Conservation (phyloP, 1,284 basidiomycete species). For the Boletus hoseneyae region DNA sequence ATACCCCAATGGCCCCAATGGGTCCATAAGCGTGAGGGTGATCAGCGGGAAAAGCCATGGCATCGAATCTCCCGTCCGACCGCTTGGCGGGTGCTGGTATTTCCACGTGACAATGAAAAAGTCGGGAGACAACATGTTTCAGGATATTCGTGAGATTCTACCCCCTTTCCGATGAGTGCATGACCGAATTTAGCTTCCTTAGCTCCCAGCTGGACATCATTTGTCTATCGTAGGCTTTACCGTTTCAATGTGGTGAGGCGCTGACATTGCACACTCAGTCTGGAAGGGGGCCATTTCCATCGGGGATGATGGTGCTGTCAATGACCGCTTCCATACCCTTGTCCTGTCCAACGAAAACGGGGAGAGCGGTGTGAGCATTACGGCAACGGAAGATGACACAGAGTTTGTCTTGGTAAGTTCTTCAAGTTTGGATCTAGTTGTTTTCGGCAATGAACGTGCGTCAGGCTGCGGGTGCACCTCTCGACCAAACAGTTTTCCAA, state of each 20-base stretch:
- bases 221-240: slow-evolving; percentile 66
- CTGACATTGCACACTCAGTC: slow-evolving; percentile 39
- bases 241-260: not conserved
- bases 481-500: slow-evolving; percentile 86
- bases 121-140: slow-evolving; percentile 71
- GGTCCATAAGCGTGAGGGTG: slow-evolving; percentile 74
- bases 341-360: slow-evolving; percentile 59
- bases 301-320: slow-evolving; percentile 46
- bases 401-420: slow-evolving; percentile 65
- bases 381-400: slow-evolving; percentile 56
- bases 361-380: slow-evolving; percentile 62
- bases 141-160: slow-evolving; percentile 68
- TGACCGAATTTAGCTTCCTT: slow-evolving; percentile 6
- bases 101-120: slow-evolving; percentile 77
- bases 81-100: slow-evolving; percentile 92
- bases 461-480: slow-evolving; percentile 81
- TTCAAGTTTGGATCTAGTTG: not conserved
- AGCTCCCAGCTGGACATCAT: slow-evolving; percentile 80
- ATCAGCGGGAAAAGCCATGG: slow-evolving; percentile 89
- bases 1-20: slow-evolving; percentile 69
- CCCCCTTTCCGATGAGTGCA: not conserved
- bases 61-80: slow-evolving; percentile 82
- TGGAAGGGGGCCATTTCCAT: slow-evolving; percentile 66
- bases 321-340: slow-evolving; percentile 72
- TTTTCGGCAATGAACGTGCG: slow-evolving; percentile 16